Conservation (phyloP, 2,329 filamentous ascomycete genomes). For the Metarhizium robertsii region DNA sequence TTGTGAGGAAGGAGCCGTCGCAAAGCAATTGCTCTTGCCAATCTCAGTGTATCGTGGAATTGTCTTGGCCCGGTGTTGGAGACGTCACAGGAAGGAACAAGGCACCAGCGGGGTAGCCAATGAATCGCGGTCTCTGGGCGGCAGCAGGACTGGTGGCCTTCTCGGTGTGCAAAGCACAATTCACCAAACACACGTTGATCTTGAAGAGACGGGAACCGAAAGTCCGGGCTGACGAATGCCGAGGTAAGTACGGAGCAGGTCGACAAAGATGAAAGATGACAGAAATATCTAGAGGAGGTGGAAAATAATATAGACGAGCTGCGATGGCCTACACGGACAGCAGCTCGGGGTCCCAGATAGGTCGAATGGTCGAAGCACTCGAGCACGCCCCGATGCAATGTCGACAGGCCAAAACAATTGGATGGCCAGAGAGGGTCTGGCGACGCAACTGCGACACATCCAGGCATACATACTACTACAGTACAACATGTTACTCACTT, state of each 20-base stretch:
- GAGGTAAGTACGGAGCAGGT: background rate
- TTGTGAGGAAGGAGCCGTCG: background rate
- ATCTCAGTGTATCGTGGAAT: background rate
- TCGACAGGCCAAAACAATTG: background rate
- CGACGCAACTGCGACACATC: background rate
- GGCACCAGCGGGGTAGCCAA: background rate
- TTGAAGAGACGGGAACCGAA: background rate
- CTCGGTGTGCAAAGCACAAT: background rate
- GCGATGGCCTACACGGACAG: background rate
- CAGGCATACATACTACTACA: background rate
- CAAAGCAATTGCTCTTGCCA: background rate
- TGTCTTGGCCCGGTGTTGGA: background rate
- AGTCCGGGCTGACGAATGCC: background rate
- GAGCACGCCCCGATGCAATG: background rate
- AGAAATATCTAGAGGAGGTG: background rate
- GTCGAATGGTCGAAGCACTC: background rate
- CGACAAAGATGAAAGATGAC: background rate
- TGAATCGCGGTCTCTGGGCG: background rate
- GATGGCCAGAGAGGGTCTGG: background rate
- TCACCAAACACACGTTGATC: background rate
- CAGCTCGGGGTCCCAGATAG: background rate
- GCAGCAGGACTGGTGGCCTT: background rate
- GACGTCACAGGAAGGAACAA: background rate
- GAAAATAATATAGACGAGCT: conserved; percentile 2
- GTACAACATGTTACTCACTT: background rate